phyloP scores from a whole-genome alignment of 129 eudicot species.

The Flaveria ramosissima region DNA sequence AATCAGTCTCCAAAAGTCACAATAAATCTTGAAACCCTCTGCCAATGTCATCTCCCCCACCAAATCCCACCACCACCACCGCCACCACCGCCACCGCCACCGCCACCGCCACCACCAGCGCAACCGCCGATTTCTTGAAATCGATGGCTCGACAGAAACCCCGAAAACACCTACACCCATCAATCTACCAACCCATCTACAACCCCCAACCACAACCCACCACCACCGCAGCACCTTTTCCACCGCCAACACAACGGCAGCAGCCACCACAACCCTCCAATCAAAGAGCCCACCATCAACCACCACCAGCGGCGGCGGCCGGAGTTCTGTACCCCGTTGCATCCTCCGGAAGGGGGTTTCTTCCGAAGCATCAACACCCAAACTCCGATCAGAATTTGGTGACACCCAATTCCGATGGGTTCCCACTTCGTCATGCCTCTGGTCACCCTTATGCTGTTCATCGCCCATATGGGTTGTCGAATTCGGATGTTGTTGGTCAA shows the following conservation, averaged over 20 bases:
- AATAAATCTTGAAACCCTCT: constrained; percentile 16
- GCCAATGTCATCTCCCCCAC: constrained; percentile 45
- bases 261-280: background rate
- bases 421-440: too few species aligned
- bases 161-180: constrained; percentile 30
- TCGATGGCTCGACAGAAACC: constrained; percentile 14
- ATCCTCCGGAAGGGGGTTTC: too few species aligned
- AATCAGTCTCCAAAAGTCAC: background rate
- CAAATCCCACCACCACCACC: background rate
- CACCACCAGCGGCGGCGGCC: too few species aligned
- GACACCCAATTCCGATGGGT: too few species aligned
- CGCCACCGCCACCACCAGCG: too few species aligned
- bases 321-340: too few species aligned
- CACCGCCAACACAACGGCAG: background rate
- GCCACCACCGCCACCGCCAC: too few species aligned
- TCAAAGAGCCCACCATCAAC: constrained; percentile 1
- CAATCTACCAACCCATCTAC: constrained; percentile 40
- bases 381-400: too few species aligned
- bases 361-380: too few species aligned
- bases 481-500: too few species aligned
- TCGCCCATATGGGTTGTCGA: too few species aligned
- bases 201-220: constrained; percentile 19
- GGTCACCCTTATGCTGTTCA: too few species aligned
- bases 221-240: background rate
- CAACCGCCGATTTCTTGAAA: constrained; percentile 33